These are phyloP conservation scores for Dryadomyces quercus-mongolicae DNA, from an alignment of 2,329 filamentous ascomycete genomes.

Conservation along the genomic window DNA sequence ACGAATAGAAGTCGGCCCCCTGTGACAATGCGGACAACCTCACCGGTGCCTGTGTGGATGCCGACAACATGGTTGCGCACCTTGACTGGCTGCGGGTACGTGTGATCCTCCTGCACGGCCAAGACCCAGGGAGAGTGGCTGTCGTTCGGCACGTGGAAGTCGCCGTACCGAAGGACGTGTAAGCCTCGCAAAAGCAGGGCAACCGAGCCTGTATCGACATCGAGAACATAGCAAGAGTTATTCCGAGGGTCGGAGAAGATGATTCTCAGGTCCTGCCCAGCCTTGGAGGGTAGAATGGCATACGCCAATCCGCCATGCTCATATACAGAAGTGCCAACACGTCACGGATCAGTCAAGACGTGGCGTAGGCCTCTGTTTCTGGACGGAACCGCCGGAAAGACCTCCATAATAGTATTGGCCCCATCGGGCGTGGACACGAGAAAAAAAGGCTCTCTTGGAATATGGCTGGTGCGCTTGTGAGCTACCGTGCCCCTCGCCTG, in stretches of 20 bases:
- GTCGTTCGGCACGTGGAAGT: conserved; percentile 30
- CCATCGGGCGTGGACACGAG: conserved; percentile 27
- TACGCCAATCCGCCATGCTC: conserved; percentile 39
- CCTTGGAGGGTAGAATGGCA: conserved; percentile 19
- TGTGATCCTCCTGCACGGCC: conserved; percentile 40
- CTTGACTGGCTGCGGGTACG: conserved; percentile 18
- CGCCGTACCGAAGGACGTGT: conserved; percentile 27
- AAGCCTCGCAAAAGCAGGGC: conserved; percentile 18
- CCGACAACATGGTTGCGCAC: conserved; percentile 27
- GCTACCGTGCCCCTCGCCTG: no score
- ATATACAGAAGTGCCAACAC: conserved; percentile 33
- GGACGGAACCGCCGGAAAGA: conserved; percentile 16
- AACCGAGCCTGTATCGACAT: conserved; percentile 23
- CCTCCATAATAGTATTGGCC: conserved; percentile 30
- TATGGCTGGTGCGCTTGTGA: background rate
- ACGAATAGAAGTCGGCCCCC: conserved; percentile 40
- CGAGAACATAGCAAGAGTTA: conserved; percentile 28
- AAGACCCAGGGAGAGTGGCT: conserved; percentile 27
- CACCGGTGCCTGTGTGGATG: conserved; percentile 27
- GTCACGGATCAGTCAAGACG: conserved; percentile 30
- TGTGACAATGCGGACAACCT: conserved; percentile 24
- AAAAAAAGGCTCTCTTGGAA: conserved; percentile 25
- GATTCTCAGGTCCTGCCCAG: conserved; percentile 15
- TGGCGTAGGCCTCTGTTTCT: conserved; percentile 14
- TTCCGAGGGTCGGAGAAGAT: conserved; percentile 32